A percentile compares a stretch with the other conserved stretches of the same genome.
Evolutionary conservation across 305 asterid genomes (phyloP).

Genomic region (Fraxinus platypoda): DNA sequence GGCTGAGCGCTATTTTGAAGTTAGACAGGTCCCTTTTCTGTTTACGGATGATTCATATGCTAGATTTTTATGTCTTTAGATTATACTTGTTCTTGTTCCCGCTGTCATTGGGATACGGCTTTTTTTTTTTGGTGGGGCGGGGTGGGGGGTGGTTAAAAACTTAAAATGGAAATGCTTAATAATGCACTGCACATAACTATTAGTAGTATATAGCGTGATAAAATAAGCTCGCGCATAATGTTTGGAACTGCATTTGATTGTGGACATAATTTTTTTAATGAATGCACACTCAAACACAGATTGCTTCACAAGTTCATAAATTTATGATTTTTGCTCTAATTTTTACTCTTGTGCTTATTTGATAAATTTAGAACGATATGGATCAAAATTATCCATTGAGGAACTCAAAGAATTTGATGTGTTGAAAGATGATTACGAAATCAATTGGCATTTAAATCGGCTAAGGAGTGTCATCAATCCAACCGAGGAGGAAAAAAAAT

Average conservation of each 20-base stretch:
- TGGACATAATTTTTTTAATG: not conserved
- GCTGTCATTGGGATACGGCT: too few species aligned
- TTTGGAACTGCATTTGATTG: not conserved
- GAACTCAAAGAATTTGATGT: conserved; percentile 72
- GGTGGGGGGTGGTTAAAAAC: too few species aligned
- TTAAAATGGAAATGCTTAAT: not conserved
- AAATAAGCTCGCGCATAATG: too few species aligned
- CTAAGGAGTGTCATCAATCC: conserved; percentile 18
- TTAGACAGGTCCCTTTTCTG: not conserved
- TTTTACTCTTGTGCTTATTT: not conserved
- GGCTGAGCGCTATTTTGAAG: not conserved
- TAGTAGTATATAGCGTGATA: too few species aligned
- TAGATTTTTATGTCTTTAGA: not conserved
- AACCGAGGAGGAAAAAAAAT: conserved; percentile 26
- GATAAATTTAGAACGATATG: conserved; percentile 70
- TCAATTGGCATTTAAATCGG: conserved; percentile 80
- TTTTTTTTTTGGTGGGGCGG: too few species aligned
- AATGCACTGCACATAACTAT: not conserved
- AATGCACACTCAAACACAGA: not conserved
- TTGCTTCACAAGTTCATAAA: not conserved
- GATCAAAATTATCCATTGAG: conserved; percentile 54
- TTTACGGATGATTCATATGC: not conserved
- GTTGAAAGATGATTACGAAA: conserved; percentile 75
- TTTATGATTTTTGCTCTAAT: not conserved
- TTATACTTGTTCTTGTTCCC: too few species aligned